Conservation (phyloP, 2,329 filamentous ascomycete species). For the Pseudopyricularia javanii region DNA sequence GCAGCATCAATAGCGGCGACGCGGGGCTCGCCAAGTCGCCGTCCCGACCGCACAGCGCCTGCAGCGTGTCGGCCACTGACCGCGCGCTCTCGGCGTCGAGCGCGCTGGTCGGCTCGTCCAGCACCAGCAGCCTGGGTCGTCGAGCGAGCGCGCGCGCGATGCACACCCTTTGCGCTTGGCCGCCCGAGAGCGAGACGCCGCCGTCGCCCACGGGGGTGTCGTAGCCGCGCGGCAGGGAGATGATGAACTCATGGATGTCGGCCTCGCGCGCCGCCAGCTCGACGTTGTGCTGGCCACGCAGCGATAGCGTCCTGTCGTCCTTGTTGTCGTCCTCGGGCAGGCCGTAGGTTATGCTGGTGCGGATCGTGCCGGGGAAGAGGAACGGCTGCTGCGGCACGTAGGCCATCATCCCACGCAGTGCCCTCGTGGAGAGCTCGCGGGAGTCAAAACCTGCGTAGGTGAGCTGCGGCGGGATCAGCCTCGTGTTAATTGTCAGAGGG, state of each 20-base stretch:
- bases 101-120: slow-evolving; percentile 80
- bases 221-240: slow-evolving; percentile 58
- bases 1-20: background rate
- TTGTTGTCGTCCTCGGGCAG: slow-evolving; percentile 38
- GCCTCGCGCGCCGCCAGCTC: slow-evolving; percentile 40
- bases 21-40: background rate
- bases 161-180: slow-evolving; percentile 69
- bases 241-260: slow-evolving; percentile 66
- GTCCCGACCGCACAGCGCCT: background rate
- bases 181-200: slow-evolving; percentile 60
- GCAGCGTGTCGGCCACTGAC: slow-evolving; percentile 37
- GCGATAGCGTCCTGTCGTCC: slow-evolving; percentile 3
- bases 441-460: slow-evolving; percentile 48
- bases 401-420: slow-evolving; percentile 48
- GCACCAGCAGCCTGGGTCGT: slow-evolving; percentile 57
- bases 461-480: slow-evolving; percentile 22
- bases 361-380: slow-evolving; percentile 66
- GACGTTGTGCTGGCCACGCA: slow-evolving; percentile 32
- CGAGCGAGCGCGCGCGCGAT: slow-evolving; percentile 71
- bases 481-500: background rate
- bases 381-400: slow-evolving; percentile 61
- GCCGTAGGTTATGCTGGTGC: slow-evolving; percentile 75
- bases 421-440: slow-evolving; percentile 42
- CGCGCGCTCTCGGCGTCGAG: slow-evolving; percentile 60
- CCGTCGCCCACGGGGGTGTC: slow-evolving; percentile 66